phyloP scores from a whole-genome alignment of 2,329 filamentous ascomycete species.

The Trichoderma gracile region DNA sequence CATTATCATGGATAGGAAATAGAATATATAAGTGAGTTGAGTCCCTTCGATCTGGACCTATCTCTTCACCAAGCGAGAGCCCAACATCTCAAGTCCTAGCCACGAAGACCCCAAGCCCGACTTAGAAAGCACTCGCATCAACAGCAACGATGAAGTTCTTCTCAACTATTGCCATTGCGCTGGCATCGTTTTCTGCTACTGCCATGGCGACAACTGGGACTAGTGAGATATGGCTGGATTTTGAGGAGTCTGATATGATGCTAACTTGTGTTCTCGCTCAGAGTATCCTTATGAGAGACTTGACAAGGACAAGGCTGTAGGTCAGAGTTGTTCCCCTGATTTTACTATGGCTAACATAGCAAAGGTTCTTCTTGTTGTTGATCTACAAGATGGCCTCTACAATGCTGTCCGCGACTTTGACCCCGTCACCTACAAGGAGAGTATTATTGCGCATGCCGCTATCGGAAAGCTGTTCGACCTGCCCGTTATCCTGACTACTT shows the following conservation, averaged over 20 bases:
- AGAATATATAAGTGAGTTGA: background rate
- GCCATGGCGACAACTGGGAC: background rate
- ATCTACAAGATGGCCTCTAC: slow-evolving; percentile 43
- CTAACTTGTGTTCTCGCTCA: background rate
- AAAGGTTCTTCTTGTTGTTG: slow-evolving; percentile 41
- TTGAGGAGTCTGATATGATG: background rate
- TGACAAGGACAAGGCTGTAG: slow-evolving; percentile 23
- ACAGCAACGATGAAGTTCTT: background rate
- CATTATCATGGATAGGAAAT: background rate
- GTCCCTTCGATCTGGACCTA: background rate
- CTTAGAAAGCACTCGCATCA: background rate
- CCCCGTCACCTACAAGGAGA: slow-evolving; percentile 63
- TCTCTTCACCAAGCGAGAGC: background rate
- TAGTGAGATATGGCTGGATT: background rate
- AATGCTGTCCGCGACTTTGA: slow-evolving; percentile 64
- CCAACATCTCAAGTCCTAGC: background rate
- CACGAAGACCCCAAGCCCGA: background rate
- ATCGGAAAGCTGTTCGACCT: slow-evolving; percentile 63
- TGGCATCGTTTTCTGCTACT: slow-evolving; percentile 9
- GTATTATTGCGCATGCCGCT: slow-evolving; percentile 67
- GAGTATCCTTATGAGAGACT: slow-evolving; percentile 23
- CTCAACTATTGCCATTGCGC: background rate
- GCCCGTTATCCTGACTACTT: slow-evolving; percentile 70
- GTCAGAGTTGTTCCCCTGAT: background rate
- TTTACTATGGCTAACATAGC: background rate